A percentile compares a stretch with the other conserved stretches of the same genome.
Conservation (phyloP, 306 rosid genomes). For the Sechiopsis laciniata region DNA sequence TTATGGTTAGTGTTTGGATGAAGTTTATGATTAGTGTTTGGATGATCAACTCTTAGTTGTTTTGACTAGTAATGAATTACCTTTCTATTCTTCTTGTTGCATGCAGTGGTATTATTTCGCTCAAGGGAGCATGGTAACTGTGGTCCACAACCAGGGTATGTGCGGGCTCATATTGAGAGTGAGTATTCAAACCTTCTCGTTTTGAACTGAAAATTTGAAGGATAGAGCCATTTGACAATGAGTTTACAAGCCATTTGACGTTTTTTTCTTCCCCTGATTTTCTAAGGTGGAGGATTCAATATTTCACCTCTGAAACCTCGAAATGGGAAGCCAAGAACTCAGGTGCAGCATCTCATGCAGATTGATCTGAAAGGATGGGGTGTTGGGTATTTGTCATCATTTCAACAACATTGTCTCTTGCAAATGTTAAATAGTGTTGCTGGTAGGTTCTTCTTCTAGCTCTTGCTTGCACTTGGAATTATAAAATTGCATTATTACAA, state of each 20-base stretch:
- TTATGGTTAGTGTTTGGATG: constrained; percentile 65
- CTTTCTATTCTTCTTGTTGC: constrained; percentile 29
- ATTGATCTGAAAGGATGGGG: constrained; percentile 99
- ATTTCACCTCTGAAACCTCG: constrained; percentile 87
- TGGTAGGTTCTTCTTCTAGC: constrained; percentile 49
- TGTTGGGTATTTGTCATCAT: constrained; percentile 75
- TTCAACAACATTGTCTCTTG: constrained; percentile 96
- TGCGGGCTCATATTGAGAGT: constrained; percentile 98
- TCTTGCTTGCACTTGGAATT: constrained; percentile 1
- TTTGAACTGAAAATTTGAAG: constrained; percentile 22
- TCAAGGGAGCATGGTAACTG: constrained; percentile 94
- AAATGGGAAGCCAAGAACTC: constrained; percentile 92
- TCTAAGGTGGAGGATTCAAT: constrained; percentile 89
- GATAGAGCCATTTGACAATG: constrained; percentile 24
- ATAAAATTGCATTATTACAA: neutral
- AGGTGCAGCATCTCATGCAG: constrained; percentile 98
- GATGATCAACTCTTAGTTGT: constrained; percentile 5
- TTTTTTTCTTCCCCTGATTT: constrained; percentile 14
- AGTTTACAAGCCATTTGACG: constrained; percentile 14
- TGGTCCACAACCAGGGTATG: constrained; percentile 90
- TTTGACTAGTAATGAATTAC: neutral
- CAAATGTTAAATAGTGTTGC: constrained; percentile 96
- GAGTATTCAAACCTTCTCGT: constrained; percentile 31
- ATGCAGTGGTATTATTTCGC: constrained; percentile 87
- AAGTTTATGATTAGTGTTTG: constrained; percentile 64